Evolutionary conservation across 2,329 filamentous ascomycete genomes (phyloP), one percentile per base, ranked within the genome.

Genomic region (Diaporthe amygdali): DNA sequence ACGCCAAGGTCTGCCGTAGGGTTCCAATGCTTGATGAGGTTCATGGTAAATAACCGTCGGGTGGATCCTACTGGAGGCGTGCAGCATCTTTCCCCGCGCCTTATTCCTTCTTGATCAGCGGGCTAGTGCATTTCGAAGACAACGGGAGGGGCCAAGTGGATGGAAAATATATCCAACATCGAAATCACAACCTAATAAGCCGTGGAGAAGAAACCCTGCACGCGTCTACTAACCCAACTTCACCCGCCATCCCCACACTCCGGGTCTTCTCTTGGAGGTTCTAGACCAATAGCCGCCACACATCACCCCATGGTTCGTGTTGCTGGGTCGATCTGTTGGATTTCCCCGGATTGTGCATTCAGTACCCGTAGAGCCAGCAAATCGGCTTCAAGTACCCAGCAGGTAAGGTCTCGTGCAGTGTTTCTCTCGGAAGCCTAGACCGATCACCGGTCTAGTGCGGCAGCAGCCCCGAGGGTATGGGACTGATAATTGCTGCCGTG

Each of bases 131-230:
- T 51, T 32, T 37, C 22, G 46, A 66, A 30, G 30, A 63, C 44
- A 63, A 41, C 61, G 39, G 32, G 68, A 55, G 54, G 37, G 27
- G n/a, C 25, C 68, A 25, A 72, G 71, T 72, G 71, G 71, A 72
- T 68, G 71, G 71, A 64, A 72, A 72, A 71, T 68, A 49, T 55
- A 44, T 44, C 39, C 63, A 30, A 41, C 71, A 66, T 41, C 25
- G 17, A 46, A 25, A 44, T 30, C 39, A 32, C 56, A 61, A 39
- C 56, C 22, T 61, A 61, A 39, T 27, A 46, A n/a, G 25, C 39
- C 25, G 56, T 61, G 39, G 25, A 41, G n/a, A 54, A 2, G 6
- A 56, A 56, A 39, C 54, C 54, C 55, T 61, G 55, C 55, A 30
- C 15, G 55, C 55, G 55, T 44, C 55, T 59, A 25, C 34, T 8